These are phyloP conservation scores for Naganishia antarctica DNA, from an alignment of 768 basidiomycete genomes.

Conservation along the genomic window DNA sequence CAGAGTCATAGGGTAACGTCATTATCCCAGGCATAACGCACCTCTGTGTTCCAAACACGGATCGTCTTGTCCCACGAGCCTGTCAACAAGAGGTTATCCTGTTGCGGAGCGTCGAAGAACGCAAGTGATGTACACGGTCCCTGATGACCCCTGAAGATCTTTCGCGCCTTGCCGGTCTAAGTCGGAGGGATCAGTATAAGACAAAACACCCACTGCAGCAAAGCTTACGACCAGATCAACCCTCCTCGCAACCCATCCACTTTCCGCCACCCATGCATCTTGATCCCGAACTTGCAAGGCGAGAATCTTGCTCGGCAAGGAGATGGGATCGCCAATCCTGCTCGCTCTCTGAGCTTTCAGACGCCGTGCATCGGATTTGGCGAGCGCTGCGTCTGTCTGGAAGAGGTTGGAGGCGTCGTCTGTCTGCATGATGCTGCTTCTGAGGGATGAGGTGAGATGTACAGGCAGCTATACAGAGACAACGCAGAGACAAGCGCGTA, in stretches of 20 bases:
- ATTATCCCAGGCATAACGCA: slow-evolving; percentile 44
- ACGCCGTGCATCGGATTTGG: slow-evolving; percentile 57
- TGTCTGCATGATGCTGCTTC: slow-evolving; percentile 55
- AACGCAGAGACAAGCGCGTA: no score
- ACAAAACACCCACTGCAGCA: background rate
- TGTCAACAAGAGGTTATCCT: slow-evolving; percentile 64
- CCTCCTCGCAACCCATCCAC: slow-evolving; percentile 66
- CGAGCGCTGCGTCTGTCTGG: slow-evolving; percentile 67
- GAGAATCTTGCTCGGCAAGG: slow-evolving; percentile 69
- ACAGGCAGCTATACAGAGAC: background rate
- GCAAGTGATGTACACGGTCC: slow-evolving; percentile 83
- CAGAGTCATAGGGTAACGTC: slow-evolving; percentile 14
- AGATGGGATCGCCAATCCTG: slow-evolving; percentile 70
- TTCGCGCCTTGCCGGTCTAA: slow-evolving; percentile 74
- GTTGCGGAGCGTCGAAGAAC: slow-evolving; percentile 53
- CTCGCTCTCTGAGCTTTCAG: slow-evolving; percentile 66
- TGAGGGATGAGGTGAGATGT: no score
- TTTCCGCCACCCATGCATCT: slow-evolving; percentile 82
- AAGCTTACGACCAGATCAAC: slow-evolving; percentile 67
- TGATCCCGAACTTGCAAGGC: slow-evolving; percentile 62
- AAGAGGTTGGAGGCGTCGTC: slow-evolving; percentile 58
- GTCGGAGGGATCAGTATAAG: slow-evolving; percentile 2
- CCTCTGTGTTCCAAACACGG: slow-evolving; percentile 75
- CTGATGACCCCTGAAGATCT: slow-evolving; percentile 73
- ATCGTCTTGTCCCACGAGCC: slow-evolving; percentile 98